Base-by-base conservation (phyloP, 2,329 filamentous ascomycete species). In the Seiridium unicorne region DNA sequence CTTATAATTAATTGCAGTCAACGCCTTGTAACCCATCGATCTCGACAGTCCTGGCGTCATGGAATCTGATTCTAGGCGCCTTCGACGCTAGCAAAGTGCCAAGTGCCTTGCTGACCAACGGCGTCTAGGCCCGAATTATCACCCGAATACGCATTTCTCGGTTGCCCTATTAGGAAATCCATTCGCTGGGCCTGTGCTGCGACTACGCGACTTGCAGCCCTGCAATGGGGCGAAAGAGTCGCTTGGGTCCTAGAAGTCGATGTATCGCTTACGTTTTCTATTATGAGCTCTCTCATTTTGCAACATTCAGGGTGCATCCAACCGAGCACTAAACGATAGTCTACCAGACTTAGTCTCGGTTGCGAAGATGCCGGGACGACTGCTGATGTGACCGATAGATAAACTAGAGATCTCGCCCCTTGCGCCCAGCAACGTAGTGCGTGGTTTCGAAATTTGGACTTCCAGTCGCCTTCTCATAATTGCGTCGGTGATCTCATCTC, bases 101-200 rank as follows among this genome's bases (percentile, higher is more conserved):
- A n/a, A 48, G 26, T 26, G 18, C 18, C 46, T 48, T 18, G 26
- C 46, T n/a, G 46, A n/a, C 46, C 46, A 48, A n/a, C 8, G 6
- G 8, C 18, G 18, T 31, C 8, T 9, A 9, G 46, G 7, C 13
- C 38, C 38, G 38, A 42, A 38, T 38, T 34, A 55, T 35, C 35
- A 38, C 38, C 18, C 51, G 51, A 44, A 34, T 38, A 18, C 54
- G 32, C 49, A 42, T 44, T 53, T 61, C 59, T 54, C 57, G 58
- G 57, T 63, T 64, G 60, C 65, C 65, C 57, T 54, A 54, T 67
- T 55, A 51, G 56, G 65, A 61, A 67, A 65, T 59, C 64, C 63
- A 11, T 60, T 67, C 65, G 65, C 62, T 55, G 60, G 44, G 56
- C 7, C 38, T 8, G 7, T 47, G 53, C 11, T 53, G 49, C 61